Percentiles rank a stretch among this genome's conserved stretches.
phyloP scores from a whole-genome alignment of 176 grass and related monocot species.

The Bothriochloa decipiens region DNA sequence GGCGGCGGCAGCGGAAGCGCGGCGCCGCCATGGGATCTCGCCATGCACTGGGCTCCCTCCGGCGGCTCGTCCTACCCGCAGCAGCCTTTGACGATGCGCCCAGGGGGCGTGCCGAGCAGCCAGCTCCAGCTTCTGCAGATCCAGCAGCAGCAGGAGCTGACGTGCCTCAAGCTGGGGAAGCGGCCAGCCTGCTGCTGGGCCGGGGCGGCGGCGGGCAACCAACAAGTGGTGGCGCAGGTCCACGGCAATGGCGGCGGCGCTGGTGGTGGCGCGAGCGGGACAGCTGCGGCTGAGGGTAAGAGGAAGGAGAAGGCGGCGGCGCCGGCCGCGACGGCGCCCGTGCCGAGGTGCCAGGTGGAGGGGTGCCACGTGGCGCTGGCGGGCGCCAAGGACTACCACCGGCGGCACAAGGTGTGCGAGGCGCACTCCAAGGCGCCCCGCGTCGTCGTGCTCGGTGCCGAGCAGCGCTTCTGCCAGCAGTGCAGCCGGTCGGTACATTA shows the following conservation, averaged over 20 bases:
- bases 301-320: constrained; percentile 51
- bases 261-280: background rate
- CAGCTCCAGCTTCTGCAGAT: constrained; percentile 20
- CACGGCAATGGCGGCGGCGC: background rate
- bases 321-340: background rate
- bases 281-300: background rate
- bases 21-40: constrained; percentile 27
- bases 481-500: constrained; percentile 68
- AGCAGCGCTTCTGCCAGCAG: constrained; percentile 96
- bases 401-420: constrained; percentile 86
- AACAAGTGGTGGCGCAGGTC: background rate
- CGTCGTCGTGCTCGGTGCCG: constrained; percentile 69
- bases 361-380: constrained; percentile 55
- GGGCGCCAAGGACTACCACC: constrained; percentile 79
- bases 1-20: constrained; percentile 25
- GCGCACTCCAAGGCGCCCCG: constrained; percentile 73
- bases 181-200: constrained; percentile 42
- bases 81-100: constrained; percentile 21
- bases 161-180: constrained; percentile 73
- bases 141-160: constrained; percentile 51
- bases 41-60: constrained; percentile 44
- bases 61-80: constrained; percentile 1
- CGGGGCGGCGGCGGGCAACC: background rate
- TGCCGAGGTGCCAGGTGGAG: constrained; percentile 78
- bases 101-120: background rate